Conservation (phyloP, 2,329 filamentous ascomycete genomes). For the Fusarium bactridioides region DNA sequence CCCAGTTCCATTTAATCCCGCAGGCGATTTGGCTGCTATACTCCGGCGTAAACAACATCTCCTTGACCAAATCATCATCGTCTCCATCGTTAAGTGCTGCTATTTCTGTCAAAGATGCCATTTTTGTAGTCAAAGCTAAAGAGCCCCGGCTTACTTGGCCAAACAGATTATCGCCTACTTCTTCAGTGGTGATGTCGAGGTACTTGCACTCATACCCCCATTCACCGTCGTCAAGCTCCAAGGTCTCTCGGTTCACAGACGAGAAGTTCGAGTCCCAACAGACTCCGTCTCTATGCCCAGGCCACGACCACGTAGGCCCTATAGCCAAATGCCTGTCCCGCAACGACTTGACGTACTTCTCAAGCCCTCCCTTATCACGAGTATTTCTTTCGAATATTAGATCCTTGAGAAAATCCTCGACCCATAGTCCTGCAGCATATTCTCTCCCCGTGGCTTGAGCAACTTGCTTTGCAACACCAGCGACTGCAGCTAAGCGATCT, state of each 20-base stretch:
- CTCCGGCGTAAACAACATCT: neutral
- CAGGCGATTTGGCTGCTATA: no score
- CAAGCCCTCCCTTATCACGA: neutral
- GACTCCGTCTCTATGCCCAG: neutral
- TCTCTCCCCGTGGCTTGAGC: neutral
- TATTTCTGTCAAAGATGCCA: neutral
- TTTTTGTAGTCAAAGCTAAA: neutral
- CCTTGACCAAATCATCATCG: accelerated
- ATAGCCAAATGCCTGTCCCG: neutral
- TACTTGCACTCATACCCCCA: neutral
- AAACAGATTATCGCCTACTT: neutral
- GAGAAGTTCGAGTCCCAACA: neutral
- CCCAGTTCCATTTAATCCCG: neutral
- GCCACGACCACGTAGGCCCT: neutral
- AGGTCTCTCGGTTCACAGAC: neutral
- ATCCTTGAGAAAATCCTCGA: neutral
- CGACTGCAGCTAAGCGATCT: neutral
- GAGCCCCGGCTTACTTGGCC: neutral
- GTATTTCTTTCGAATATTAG: neutral
- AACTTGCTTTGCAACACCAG: neutral
- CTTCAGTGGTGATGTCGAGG: neutral
- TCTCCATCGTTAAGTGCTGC: accelerated
- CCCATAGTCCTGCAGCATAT: neutral
- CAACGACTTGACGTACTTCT: neutral
- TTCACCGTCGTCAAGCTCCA: neutral